Evolutionary conservation across 2,329 filamentous ascomycete species (phyloP), one percentile per base, ranked within the genome.

Genomic region (Fusarium sp.): DNA sequence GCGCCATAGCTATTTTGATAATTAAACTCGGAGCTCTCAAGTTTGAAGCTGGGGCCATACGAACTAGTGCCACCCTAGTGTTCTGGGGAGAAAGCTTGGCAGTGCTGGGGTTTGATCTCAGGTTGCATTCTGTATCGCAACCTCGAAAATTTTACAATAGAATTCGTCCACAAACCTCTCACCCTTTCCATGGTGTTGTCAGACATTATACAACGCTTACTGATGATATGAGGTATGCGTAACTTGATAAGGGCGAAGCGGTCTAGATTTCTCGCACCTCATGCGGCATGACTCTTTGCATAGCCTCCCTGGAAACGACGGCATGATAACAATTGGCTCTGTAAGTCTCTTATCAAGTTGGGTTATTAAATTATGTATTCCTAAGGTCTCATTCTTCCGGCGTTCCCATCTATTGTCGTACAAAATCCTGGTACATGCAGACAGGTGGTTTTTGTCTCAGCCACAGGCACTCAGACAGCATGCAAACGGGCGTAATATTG

Each of bases 61-160:
- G 56, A 55, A 20, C 62, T 67, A 70, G 63, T 70, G 63, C 47
- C 36, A 42, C 36, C 28, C 50, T 70, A 68, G 63, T 57, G 63
- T 44, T 37, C 54, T 23, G 58, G 67, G 67, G 67, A 54, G 63
- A 65, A 70, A 68, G 67, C 67, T 70, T 70, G 67, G 67, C 67
- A 38, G 49, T 70, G 52, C 67, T 70, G 68, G 67, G 67, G 54
- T 61, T 54, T 46, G 49, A 52, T 41, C 26, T 45, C 28, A 16
- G 52, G 67, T 56, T 64, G 63, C 62, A 66, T 56, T 47, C 31
- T 31, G 45, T 33, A 16, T 37, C 34, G 41, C n/a, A 53, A 61
- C 67, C 34, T 56, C 44, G 30, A 44, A 59, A 47, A 46, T 31
- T 31, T 26, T n/a, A 23, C 9, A 13, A 36, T 9, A 20, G 12